Evolutionary conservation across 257 asterid genomes (phyloP).

Genomic region (Cinchona pubescens): DNA sequence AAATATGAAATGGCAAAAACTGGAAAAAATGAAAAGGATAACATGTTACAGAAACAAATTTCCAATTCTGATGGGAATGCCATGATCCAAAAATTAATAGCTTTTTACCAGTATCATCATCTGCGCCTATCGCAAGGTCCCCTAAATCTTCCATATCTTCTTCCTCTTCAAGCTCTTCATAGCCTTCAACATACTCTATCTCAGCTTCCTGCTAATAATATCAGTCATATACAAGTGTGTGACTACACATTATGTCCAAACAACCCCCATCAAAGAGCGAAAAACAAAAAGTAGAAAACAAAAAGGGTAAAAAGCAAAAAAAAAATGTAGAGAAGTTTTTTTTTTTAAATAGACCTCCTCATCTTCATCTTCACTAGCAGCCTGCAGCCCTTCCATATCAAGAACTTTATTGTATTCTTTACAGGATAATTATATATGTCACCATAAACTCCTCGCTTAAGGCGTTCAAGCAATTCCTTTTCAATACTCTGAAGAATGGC

Average conservation of each 20-base stretch:
- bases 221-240: constrained; percentile 21
- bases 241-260: not conserved
- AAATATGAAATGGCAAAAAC: not conserved
- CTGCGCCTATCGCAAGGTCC: constrained; percentile 18
- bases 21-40: not conserved
- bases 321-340: not conserved
- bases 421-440: constrained; percentile 68
- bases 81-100: not conserved
- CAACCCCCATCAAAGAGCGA: not conserved
- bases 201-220: constrained; percentile 47
- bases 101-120: constrained; percentile 44
- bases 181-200: constrained; percentile 84
- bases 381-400: constrained; percentile 41
- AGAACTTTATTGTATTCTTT: constrained; percentile 56
- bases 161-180: constrained; percentile 89
- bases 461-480: constrained; percentile 82
- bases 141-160: constrained; percentile 87
- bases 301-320: not conserved
- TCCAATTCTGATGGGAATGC: not conserved
- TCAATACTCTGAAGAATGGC: constrained; percentile 63
- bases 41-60: not conserved
- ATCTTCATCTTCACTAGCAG: constrained; percentile 51
- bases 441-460: constrained; percentile 59
- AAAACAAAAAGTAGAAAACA: not conserved
- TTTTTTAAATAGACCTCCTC: constrained; percentile 51